Conservation (phyloP, 2,329 filamentous ascomycete genomes). For the Piedraia hortae region DNA sequence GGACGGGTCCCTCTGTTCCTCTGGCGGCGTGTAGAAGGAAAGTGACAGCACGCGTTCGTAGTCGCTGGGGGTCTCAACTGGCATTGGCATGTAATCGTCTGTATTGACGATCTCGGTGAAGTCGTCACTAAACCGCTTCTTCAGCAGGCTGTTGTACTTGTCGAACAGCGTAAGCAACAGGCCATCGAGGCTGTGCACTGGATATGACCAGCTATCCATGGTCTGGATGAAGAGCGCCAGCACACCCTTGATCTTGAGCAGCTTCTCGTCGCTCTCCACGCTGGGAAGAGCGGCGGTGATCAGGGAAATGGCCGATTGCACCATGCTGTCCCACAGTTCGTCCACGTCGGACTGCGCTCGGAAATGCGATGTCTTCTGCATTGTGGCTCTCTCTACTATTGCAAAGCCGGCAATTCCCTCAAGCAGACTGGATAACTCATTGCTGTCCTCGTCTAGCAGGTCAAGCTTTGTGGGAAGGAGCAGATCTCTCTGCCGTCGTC, state of each 20-base stretch:
- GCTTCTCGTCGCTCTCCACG: slow-evolving; percentile 63
- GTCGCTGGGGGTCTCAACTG: slow-evolving; percentile 66
- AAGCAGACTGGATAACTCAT: slow-evolving; percentile 63
- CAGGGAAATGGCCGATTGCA: slow-evolving; percentile 55
- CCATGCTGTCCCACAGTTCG: slow-evolving; percentile 96
- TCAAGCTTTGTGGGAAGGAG: slow-evolving; percentile 52
- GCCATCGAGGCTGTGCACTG: slow-evolving; percentile 51
- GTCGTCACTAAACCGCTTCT: slow-evolving; percentile 75
- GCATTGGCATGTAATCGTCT: slow-evolving; percentile 99
- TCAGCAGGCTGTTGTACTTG: slow-evolving; percentile 78
- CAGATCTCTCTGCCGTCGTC: slow-evolving; percentile 74
- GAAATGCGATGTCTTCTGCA: slow-evolving; percentile 61
- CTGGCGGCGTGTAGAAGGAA: slow-evolving; percentile 61
- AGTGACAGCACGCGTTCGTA: slow-evolving; percentile 91
- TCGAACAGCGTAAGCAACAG: slow-evolving; percentile 76
- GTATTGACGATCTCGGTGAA: slow-evolving; percentile 80
- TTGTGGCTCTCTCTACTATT: slow-evolving; percentile 83
- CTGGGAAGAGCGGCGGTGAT: slow-evolving; percentile 53
- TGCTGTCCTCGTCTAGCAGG: slow-evolving; percentile 55
- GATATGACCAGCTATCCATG: slow-evolving; percentile 90
- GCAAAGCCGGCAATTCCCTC: slow-evolving; percentile 91
- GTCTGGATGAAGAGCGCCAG: slow-evolving; percentile 91
- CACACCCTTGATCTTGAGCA: slow-evolving; percentile 85
- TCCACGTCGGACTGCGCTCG: slow-evolving; percentile 75
- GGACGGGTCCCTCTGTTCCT: slow-evolving; percentile 32